These are phyloP conservation scores for Pleurotus sapidus DNA, from an alignment of 768 basidiomycete genomes.

Conservation along the genomic window DNA sequence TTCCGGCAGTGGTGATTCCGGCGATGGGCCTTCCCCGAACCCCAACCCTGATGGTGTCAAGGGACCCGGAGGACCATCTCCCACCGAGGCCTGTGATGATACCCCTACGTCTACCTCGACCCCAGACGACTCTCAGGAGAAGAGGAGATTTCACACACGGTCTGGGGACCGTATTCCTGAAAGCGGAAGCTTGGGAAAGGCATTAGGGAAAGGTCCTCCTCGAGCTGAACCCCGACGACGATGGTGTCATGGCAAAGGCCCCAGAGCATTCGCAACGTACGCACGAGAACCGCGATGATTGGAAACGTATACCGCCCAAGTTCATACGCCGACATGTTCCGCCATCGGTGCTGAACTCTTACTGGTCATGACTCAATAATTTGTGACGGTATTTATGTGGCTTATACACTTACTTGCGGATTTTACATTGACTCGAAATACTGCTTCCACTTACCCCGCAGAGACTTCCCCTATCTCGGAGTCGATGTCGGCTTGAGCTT, in stretches of 20 bases:
- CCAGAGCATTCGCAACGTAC: neutral
- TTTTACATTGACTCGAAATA: too few species aligned
- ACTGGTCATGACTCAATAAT: neutral
- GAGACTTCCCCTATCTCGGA: too few species aligned
- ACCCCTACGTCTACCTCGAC: neutral
- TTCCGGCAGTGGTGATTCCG: neutral
- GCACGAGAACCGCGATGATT: neutral
- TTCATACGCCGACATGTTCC: conserved; percentile 5
- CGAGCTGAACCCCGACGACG: neutral
- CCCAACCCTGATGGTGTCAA: too few species aligned
- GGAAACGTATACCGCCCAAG: conserved; percentile 7
- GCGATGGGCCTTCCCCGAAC: neutral
- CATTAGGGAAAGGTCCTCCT: neutral
- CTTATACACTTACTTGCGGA: too few species aligned
- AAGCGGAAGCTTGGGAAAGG: neutral
- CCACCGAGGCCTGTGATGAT: neutral
- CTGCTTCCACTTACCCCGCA: too few species aligned
- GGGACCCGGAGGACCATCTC: neutral
- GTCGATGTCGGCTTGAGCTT: too few species aligned
- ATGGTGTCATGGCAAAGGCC: neutral
- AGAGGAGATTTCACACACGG: too few species aligned
- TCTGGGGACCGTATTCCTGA: neutral
- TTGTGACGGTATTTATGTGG: too few species aligned
- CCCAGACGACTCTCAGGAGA: neutral
- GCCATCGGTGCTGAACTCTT: neutral